phyloP scores from a whole-genome alignment of 1,284 basidiomycete species.

The Schizophyllum commune region DNA sequence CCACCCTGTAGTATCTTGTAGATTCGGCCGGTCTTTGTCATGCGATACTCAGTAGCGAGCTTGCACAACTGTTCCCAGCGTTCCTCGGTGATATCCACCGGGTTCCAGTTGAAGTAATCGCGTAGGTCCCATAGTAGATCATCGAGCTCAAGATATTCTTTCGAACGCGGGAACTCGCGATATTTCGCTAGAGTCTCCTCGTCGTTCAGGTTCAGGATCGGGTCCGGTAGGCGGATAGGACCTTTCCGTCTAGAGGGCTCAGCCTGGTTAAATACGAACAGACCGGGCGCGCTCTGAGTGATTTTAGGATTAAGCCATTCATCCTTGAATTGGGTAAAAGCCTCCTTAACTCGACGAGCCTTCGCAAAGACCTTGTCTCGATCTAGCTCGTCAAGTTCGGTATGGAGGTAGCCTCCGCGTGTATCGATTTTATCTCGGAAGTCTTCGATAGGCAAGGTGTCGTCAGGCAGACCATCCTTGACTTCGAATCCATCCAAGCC shows the following conservation, averaged over 20 bases:
- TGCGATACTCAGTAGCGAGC: not conserved
- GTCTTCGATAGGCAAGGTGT: slow-evolving; percentile 10
- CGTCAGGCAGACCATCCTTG: slow-evolving; percentile 1
- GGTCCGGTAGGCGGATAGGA: not conserved
- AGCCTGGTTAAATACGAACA: too few relatives aligned
- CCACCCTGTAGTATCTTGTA: not conserved
- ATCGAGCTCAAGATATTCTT: not conserved
- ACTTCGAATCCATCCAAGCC: not conserved
- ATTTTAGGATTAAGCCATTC: not conserved
- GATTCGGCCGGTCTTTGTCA: not conserved
- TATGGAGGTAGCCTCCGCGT: slow-evolving; percentile 3
- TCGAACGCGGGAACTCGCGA: not conserved
- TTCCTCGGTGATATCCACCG: not conserved
- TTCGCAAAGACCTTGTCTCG: not conserved
- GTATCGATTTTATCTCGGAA: slow-evolving; percentile 11
- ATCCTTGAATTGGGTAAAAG: not conserved
- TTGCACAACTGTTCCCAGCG: not conserved
- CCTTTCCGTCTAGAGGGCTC: too few relatives aligned
- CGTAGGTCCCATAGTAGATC: not conserved
- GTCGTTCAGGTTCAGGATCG: not conserved
- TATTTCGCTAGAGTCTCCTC: not conserved
- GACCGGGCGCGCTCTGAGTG: not conserved
- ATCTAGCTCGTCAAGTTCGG: not conserved
- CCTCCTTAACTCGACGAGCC: slow-evolving; percentile 11
- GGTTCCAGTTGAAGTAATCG: not conserved